These are phyloP conservation scores for Termitomyces sp. DNA, from an alignment of 768 basidiomycete genomes.

Conservation along the genomic window DNA sequence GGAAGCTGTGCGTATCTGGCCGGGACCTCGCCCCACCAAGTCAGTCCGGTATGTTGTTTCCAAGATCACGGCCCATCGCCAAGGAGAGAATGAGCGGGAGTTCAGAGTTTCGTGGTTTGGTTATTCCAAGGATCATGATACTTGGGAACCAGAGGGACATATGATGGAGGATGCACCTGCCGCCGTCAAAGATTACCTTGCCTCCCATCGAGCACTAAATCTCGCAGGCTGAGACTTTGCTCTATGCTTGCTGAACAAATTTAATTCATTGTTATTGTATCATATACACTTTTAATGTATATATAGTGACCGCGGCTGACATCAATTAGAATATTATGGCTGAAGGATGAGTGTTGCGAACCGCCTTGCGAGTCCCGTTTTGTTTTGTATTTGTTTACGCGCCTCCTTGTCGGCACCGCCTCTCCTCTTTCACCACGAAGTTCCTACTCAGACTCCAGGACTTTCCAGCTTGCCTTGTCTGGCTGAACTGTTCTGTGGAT, in stretches of 20 bases:
- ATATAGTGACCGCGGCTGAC: not conserved
- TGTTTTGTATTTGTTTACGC: conserved; percentile 19
- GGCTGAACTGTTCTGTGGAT: not conserved
- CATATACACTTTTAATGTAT: not conserved
- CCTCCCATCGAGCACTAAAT: not conserved
- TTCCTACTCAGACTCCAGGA: not conserved
- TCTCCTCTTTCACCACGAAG: not conserved
- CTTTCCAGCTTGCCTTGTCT: not conserved
- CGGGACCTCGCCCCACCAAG: conserved; percentile 24
- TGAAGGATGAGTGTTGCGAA: no score
- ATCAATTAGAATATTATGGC: no score
- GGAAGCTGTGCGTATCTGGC: conserved; percentile 33
- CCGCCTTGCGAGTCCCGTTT: not conserved
- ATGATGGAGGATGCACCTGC: conserved; percentile 45
- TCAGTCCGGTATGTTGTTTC: conserved; percentile 40
- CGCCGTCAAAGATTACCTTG: conserved; percentile 36
- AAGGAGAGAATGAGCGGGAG: conserved; percentile 27
- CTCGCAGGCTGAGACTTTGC: not conserved
- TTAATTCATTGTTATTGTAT: not conserved
- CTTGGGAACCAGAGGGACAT: conserved; percentile 50
- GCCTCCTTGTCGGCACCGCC: not conserved
- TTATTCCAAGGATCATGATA: conserved; percentile 42
- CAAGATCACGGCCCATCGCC: conserved; percentile 31
- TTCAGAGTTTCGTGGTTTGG: conserved; percentile 53
- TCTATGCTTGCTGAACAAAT: not conserved